Evolutionary conservation across 768 basidiomycete species (phyloP).

Genomic region (Phaeolepiota aurea): DNA sequence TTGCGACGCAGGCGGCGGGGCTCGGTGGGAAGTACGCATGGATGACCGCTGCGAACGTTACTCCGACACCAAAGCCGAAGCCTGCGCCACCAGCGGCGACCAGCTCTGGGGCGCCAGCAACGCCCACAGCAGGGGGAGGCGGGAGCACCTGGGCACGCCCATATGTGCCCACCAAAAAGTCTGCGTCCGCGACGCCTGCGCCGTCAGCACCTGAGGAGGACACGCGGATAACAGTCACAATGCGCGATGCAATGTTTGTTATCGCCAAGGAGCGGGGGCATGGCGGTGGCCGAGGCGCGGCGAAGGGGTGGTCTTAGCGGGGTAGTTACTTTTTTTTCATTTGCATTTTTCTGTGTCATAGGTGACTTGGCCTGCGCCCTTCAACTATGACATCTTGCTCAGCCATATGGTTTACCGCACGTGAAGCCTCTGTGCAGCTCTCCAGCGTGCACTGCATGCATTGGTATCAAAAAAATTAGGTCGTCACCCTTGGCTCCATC

Average conservation of each 20-base stretch:
- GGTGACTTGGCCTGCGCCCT: conserved; percentile 2
- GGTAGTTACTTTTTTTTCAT: not conserved
- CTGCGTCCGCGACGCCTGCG: conserved; percentile 17
- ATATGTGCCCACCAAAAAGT: conserved; percentile 51
- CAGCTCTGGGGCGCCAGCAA: conserved; percentile 15
- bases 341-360: not conserved
- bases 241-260: conserved; percentile 82
- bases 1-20: conserved; percentile 85
- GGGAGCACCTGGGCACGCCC: conserved; percentile 51
- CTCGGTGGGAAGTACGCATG: conserved; percentile 77
- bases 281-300: conserved; percentile 73
- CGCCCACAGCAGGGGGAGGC: conserved; percentile 13
- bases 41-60: conserved; percentile 67
- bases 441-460: no score
- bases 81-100: conserved; percentile 15
- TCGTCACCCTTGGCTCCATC: no score
- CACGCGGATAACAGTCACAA: conserved; percentile 48
- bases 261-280: conserved; percentile 78
- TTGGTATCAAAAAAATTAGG: no score
- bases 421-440: no score
- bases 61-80: conserved; percentile 30
- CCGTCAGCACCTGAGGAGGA: conserved; percentile 44
- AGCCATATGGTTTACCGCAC: no score
- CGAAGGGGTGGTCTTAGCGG: conserved; percentile 47
- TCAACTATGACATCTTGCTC: conserved; percentile 1